Evolutionary conservation across 106 monocot genomes (phyloP), one percentile per base, ranked within the genome.

Genomic region (Phalaenopsis equestris): DNA sequence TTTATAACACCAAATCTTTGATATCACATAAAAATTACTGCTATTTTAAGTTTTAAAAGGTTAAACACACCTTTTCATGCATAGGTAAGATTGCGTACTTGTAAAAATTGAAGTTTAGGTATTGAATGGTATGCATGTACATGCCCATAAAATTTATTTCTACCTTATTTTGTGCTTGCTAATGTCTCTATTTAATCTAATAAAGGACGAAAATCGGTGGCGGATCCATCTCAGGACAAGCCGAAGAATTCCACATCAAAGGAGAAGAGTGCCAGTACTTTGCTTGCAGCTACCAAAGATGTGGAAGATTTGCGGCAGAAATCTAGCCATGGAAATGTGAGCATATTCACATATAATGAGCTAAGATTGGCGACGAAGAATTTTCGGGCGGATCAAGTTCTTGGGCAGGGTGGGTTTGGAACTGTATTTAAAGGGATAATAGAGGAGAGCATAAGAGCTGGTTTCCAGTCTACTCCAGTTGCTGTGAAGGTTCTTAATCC

Each of bases 331-430:
- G 85, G 67, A 73, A 77, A 87, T 67, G 84, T 87, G 39, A 55
- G 42, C 45, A 57, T 84, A 82, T 92, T 92, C 87, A 85, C 84
- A 14, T 89, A 92, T 67, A 68, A 75, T 47, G 92, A 92, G 84
- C 79, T 92, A 82, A 86, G 41, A 49, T 14, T 81, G 8, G 87
- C 87, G n/a, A 92, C 92, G 37, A 81, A 72, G 55, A 78, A 84
- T 84, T 92, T 92, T 74, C 77, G 89, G 41, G 73, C 79, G 37
- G 92, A 92, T 77, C 82, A 78, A 55, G 65, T 92, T 41, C 82
- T 92, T 23, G 92, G 92, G 1, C 83, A 87, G 80, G 92, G 92
- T 75, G 92, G 92, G 8, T 92, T 92, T 77, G 89, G 92, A 61
- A 61, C 84, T 78, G 92, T 92, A 7, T 92, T 86, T 72, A 89